Evolutionary conservation across 139 green algal species (phyloP).

Genomic region (Penium margaritaceum): DNA sequence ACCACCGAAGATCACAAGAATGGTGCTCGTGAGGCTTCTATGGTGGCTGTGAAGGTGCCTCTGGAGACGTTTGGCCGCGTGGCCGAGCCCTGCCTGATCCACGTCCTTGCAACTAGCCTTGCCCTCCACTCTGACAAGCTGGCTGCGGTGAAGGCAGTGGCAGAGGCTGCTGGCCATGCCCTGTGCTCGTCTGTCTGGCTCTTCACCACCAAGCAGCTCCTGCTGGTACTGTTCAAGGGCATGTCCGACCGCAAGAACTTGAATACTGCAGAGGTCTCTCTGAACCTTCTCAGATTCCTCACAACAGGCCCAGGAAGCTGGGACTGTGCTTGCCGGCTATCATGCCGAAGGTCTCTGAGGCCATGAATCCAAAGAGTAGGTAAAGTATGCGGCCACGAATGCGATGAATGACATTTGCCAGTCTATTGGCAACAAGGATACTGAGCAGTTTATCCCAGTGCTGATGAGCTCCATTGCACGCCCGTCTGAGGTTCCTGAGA

Average conservation of each 20-base stretch:
- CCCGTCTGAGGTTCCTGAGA: conserved; percentile 67
- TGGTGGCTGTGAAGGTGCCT: neutral
- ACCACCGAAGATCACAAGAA: conserved; percentile 1
- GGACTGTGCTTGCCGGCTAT: conserved; percentile 24
- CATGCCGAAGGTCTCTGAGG: conserved; percentile 24
- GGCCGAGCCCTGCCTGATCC: conserved; percentile 31
- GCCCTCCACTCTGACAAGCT: conserved; percentile 25
- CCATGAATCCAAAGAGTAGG: conserved; percentile 22
- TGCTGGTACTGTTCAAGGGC: conserved; percentile 9
- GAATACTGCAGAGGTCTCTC: conserved; percentile 1
- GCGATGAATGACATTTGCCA: conserved; percentile 50
- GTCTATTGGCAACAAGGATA: conserved; percentile 75
- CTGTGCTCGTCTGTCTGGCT: conserved; percentile 8
- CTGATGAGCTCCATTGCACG: conserved; percentile 71
- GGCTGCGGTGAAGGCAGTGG: neutral
- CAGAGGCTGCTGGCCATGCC: conserved; percentile 5
- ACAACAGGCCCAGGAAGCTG: conserved; percentile 19
- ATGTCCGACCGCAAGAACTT: conserved; percentile 25
- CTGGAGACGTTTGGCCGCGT: neutral
- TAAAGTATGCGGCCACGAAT: conserved; percentile 44
- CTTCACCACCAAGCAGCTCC: conserved; percentile 12
- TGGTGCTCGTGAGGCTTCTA: conserved; percentile 4
- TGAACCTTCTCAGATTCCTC: conserved; percentile 13
- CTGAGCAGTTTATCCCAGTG: conserved; percentile 74
- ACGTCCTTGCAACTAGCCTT: conserved; percentile 8